phyloP scores from a whole-genome alignment of 2,329 filamentous ascomycete species.

The Pestalotiopsis sp. region DNA sequence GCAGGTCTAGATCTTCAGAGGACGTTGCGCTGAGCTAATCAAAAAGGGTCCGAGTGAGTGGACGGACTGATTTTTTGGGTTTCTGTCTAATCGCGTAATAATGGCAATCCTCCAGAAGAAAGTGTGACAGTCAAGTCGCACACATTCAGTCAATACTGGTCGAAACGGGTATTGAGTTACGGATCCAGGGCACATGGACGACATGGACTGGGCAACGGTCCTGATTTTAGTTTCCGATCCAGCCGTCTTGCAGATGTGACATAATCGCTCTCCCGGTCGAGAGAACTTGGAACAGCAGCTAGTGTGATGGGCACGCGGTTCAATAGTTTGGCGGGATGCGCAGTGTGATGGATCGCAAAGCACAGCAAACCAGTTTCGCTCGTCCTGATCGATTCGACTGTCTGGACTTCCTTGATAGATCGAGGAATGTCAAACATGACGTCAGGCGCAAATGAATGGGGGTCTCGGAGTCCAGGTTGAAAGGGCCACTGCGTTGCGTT shows the following conservation, averaged over 20 bases:
- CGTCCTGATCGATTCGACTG: not conserved
- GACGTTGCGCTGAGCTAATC: not conserved
- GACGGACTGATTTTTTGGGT: not conserved
- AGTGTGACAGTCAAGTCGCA: not conserved
- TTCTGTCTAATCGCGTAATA: not conserved
- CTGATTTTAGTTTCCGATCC: constrained; percentile 3
- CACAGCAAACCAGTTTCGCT: not conserved
- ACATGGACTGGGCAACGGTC: not conserved
- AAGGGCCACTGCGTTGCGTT: not conserved
- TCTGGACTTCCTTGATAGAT: not conserved
- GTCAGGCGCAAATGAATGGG: not conserved
- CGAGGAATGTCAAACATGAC: not conserved
- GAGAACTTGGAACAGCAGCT: not conserved
- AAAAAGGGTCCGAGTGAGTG: not conserved
- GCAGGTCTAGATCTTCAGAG: not conserved
- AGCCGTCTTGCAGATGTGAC: constrained; percentile 1
- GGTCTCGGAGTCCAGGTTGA: not conserved
- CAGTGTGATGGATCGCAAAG: not conserved
- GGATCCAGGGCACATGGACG: not conserved
- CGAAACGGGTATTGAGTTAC: not conserved
- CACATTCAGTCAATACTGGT: not conserved
- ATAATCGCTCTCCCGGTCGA: not conserved
- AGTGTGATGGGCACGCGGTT: not conserved
- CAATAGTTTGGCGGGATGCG: not conserved
- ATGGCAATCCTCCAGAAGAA: not conserved